phyloP scores from a whole-genome alignment of 768 basidiomycete species.

The Pleurotus citrinopileatus region DNA sequence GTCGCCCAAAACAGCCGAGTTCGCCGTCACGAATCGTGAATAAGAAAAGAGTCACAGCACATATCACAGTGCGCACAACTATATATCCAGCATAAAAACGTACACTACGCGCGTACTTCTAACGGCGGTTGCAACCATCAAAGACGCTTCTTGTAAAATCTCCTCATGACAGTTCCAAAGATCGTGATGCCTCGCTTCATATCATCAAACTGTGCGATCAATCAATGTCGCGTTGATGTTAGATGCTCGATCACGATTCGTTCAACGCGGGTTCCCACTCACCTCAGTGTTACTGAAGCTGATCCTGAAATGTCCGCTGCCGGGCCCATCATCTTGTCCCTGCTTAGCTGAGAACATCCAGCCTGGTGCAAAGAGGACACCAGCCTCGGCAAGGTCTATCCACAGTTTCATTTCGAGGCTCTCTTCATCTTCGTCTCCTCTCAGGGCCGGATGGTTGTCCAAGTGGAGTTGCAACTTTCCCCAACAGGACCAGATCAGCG shows the following conservation, averaged over 20 bases:
- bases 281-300: constrained; percentile 57
- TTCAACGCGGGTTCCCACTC: too few relatives aligned
- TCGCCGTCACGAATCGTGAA: not conserved
- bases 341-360: constrained; percentile 40
- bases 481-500: too few relatives aligned
- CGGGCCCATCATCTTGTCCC: constrained; percentile 16
- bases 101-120: too few relatives aligned
- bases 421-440: constrained; percentile 32
- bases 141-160: constrained; percentile 33
- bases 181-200: constrained; percentile 47
- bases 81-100: too few relatives aligned
- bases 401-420: constrained; percentile 58
- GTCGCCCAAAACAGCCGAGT: not conserved
- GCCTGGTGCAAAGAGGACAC: constrained; percentile 64
- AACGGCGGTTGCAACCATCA: not conserved
- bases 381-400: constrained; percentile 54
- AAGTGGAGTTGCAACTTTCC: constrained; percentile 62
- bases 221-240: not conserved
- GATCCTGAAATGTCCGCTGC: constrained; percentile 52
- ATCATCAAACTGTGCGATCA: constrained; percentile 26
- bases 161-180: constrained; percentile 38
- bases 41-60: too few relatives aligned
- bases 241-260: constrained; percentile 16
- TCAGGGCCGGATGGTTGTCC: constrained; percentile 46
- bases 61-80: too few relatives aligned